Evolutionary conservation across 305 asterid genomes (phyloP).

Genomic region (Fraxinus velutina): DNA sequence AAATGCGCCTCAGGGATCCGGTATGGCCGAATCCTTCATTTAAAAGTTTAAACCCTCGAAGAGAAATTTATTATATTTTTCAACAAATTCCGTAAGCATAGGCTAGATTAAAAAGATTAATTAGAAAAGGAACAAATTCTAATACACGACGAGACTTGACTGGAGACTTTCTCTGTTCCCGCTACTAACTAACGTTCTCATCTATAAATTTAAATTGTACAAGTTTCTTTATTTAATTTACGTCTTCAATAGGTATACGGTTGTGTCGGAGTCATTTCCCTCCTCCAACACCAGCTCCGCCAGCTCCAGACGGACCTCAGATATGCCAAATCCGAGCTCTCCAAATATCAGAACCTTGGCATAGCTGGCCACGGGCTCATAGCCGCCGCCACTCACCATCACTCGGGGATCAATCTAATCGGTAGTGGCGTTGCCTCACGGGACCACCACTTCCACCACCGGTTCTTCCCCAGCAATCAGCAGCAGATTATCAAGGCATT

Average conservation of each 20-base stretch:
- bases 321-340: conserved; percentile 74
- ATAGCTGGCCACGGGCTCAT: conserved; percentile 30
- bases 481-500: neutral
- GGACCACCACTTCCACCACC: neutral
- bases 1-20: conserved; percentile 32
- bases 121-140: too few relatives aligned
- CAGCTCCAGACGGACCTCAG: conserved; percentile 72
- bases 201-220: neutral
- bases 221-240: neutral
- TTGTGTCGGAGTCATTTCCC: conserved; percentile 82
- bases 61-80: neutral
- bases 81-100: too few relatives aligned
- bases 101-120: neutral
- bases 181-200: too few relatives aligned
- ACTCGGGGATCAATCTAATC: neutral
- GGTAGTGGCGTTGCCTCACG: neutral
- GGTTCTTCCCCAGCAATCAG: neutral
- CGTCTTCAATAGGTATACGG: conserved; percentile 38
- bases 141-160: too few relatives aligned
- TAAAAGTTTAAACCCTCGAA: neutral
- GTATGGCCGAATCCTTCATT: neutral
- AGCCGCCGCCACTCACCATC: neutral
- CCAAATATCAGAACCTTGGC: conserved; percentile 65
- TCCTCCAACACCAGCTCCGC: conserved; percentile 76
- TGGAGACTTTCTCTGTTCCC: too few relatives aligned